Evolutionary conservation across 805 yeast genomes (phyloP), one percentile per base, ranked within the genome.

Genomic region (Teunomyces atbi): DNA sequence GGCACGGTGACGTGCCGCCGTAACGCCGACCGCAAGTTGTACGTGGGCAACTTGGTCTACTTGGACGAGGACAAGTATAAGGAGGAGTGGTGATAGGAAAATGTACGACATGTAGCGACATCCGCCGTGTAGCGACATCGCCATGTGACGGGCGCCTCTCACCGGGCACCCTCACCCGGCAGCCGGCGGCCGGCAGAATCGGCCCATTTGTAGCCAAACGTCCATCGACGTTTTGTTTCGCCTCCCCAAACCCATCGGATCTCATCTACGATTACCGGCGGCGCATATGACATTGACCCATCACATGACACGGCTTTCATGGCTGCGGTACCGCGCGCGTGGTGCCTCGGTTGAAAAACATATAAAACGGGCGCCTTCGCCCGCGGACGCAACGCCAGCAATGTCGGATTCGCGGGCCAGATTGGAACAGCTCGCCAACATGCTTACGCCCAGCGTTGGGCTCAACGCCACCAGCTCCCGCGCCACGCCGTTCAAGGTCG

Each of bases 1-100:
- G 85, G 84, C 42, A 86, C 95, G 0, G 66, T 83, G 50, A 86
- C 94, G 0, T 86, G 95, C 68, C 79, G 78, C 52, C 61, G 94
- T 45, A 86, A 86, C 59, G 77, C 88, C 33, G 83, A 79, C 45
- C 78, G 82, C 58, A 60, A 63, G 45, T 51, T 70, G 18, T 69
- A 71, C 45, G 48, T 57, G 16, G 67, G 64, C 13, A 72, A 72
- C 49, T 53, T 72, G 41, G 54, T 57, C 12, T 64, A 59, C 48
- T 49, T 61, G 47, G 46, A 50, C 27, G 15, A 21, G 11, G 39
- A 13, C 16, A 36, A 38, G 42, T 21, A 30, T 21, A 44, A 44
- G 18, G 45, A 47, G 47, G 41, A 36, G 11, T 36, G 39, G 39
- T 36, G 19, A 19, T 16, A 13, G 42, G 30, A 48, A 33, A 34